Base-by-base conservation (phyloP, 1,139 yeast genomes). In the Sugiyamaella grinbergsii region DNA sequence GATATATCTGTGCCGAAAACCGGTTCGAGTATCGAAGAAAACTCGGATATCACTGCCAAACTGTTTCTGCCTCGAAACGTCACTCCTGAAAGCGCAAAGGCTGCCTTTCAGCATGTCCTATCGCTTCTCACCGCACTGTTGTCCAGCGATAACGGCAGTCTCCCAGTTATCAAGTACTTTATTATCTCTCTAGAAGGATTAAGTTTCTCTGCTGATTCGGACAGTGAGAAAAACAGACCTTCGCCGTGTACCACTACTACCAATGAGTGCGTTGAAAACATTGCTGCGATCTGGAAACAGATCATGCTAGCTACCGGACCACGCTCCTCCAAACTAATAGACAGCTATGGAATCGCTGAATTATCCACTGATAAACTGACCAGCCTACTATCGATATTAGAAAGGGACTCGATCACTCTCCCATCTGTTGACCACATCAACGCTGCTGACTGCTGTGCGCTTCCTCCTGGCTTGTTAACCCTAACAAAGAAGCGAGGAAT, bases 381-480 rank as follows among this genome's bases (percentile, higher is more conserved):
- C 31, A 49, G 58, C 5, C 49, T 65, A 13, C 28, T 62, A n/a
- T 50, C 49, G 2, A 42, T 42, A 15, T 43, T 58, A 11, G 53
- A 56, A 15, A 20, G 32, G 2, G 24, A 36, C 18, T 36, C 48
- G 13, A 46, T 37, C 28, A 36, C 13, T 18, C 37, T 47, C 5
- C 68, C 67, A 4, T 31, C 58, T 5, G 58, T 65, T 18, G 62
- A 65, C 54, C 67, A 64, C 39, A 63, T 67, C 49, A 64, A 66
- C 38, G 67, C 69, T 13, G 56, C 58, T 7, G 70, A 66, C 44
- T 67, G 69, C 53, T 66, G 69, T 47, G 67, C 65, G 5, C 58
- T 67, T 15, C 68, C 70, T 2, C 64, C 66, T 10, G 62, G 62
- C 11, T 58, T 67, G 16, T 53, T 65, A 18, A 47, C 53, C 19